A percentile compares a stretch with the other conserved stretches of the same genome.
Conservation (phyloP, 2,329 filamentous ascomycete genomes). For the Amauroascus niger region DNA sequence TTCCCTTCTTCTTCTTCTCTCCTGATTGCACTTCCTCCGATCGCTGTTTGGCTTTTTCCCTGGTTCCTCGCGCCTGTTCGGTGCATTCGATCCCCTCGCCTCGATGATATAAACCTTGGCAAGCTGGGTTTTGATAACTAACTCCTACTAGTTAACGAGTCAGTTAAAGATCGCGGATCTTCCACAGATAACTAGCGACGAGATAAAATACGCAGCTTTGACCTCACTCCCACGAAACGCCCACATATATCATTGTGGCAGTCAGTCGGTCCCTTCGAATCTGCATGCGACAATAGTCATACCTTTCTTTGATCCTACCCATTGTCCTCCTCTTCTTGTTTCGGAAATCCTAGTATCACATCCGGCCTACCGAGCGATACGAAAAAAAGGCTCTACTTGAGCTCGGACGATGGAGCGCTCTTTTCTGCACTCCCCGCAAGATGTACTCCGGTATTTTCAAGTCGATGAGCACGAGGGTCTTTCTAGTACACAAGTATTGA, state of each 20-base stretch:
- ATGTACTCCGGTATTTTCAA: conserved; percentile 45
- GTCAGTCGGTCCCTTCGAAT: background rate
- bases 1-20: background rate
- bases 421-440: conserved; percentile 41
- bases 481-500: conserved; percentile 40
- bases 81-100: background rate
- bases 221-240: background rate
- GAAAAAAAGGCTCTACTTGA: background rate
- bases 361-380: background rate
- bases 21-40: too few species aligned
- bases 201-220: background rate
- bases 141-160: too few species aligned
- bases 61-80: background rate
- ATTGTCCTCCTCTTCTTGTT: too few species aligned
- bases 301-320: too few species aligned
- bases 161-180: conserved; percentile 3
- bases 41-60: background rate
- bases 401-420: conserved; percentile 43
- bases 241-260: background rate
- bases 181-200: background rate
- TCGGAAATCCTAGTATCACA: too few species aligned
- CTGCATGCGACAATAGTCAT: too few species aligned
- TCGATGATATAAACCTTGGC: background rate
- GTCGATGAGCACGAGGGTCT: conserved; percentile 45
- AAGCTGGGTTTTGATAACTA: background rate